Evolutionary conservation across 306 rosid species (phyloP), one percentile per base, ranked within the genome.

Genomic region (Vachellia pachyceras): DNA sequence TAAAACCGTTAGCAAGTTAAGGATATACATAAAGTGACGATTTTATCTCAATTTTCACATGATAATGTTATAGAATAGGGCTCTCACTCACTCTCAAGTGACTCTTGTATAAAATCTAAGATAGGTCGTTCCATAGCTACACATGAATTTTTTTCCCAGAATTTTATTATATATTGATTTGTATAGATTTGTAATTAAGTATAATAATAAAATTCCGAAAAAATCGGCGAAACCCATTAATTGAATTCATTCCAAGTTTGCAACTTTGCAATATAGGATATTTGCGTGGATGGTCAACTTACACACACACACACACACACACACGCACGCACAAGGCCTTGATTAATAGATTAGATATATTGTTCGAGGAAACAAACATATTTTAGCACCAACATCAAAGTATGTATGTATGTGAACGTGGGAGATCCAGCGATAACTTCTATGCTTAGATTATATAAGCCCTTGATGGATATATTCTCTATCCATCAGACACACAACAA

Each of bases 381-480:
- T 29, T 29, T 67, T 6, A 54, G 41, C 72, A 66, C 47, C 15
- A 54, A 52, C 22, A 82, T 57, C 57, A 20, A 60, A 61, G 77
- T 41, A 60, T 41, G 64, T 35, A 63, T 60, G 78, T 29, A 29
- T 29, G 33, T 29, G 47, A 7, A 10, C 11, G 47, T n/a, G 42
- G 42, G 33, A 42, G 78, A 52, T 78, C 78, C 76, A 52, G 7
- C n/a, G 57, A 73, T 67, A 66, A 44, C 58, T 78, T 72, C 45
- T 15, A 73, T 67, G 76, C 35, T 1, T 10, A 37, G 45, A 67
- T 54, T 73, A 54, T 15, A 55, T 39, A 77, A 0, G 39, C 49
- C 40, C 35, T 18, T 1, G 60, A 50, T 72, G 65, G 49, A 72
- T 70, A 55, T 25, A 29, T 29, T 29, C 33, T 29, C 33, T 29